These are phyloP conservation scores for Linnemannia schmuckeri DNA, from an alignment of 192 early-diverging fungal genomes.

Conservation along the genomic window DNA sequence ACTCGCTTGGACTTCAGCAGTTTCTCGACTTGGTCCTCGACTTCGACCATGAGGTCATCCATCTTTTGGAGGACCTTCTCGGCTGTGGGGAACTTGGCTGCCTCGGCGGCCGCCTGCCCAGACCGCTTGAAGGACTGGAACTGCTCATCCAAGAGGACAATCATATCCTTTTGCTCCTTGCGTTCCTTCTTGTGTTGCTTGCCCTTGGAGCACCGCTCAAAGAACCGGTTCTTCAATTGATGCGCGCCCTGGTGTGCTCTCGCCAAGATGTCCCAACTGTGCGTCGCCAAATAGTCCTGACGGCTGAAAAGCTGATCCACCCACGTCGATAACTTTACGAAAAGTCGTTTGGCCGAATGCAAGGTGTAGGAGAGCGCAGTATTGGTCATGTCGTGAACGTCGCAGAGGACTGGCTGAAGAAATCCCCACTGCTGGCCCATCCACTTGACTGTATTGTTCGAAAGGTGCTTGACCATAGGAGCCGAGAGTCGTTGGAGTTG, in stretches of 20 bases:
- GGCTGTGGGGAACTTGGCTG: background rate
- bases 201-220: background rate
- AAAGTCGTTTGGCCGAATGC: background rate
- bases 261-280: background rate
- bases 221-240: background rate
- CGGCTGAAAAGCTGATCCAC: background rate
- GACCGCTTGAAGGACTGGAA: background rate
- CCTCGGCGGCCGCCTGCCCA: background rate
- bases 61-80: slow-evolving; percentile 3
- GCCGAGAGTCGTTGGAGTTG: background rate
- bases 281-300: background rate
- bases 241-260: background rate
- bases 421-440: background rate
- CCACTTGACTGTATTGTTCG: background rate
- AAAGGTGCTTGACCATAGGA: background rate
- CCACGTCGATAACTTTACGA: background rate
- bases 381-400: background rate
- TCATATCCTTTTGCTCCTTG: slow-evolving; percentile 2
- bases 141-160: slow-evolving; percentile 1
- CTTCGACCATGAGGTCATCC: background rate
- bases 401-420: slow-evolving; percentile 9
- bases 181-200: background rate
- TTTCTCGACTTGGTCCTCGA: slow-evolving; percentile 6
- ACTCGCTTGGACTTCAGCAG: slow-evolving; percentile 1
- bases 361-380: background rate